These are phyloP conservation scores for Sarocladium strictum DNA, from an alignment of 2,329 filamentous ascomycete genomes.

Conservation along the genomic window DNA sequence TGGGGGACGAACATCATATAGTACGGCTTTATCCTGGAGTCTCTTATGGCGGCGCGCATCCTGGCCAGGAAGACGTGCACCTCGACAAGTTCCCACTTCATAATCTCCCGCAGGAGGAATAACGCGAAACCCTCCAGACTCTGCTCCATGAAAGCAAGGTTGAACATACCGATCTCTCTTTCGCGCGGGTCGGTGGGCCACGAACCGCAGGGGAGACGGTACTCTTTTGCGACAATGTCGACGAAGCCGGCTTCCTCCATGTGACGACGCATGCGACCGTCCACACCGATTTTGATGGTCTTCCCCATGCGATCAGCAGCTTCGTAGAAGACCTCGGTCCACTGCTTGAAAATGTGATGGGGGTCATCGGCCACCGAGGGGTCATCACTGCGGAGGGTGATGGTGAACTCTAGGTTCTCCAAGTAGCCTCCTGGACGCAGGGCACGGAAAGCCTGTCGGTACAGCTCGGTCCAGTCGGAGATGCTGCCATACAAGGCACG, in stretches of 20 bases:
- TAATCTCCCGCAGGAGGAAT: slow-evolving; percentile 21
- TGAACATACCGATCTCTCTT: slow-evolving; percentile 16
- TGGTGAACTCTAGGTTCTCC: slow-evolving; percentile 18
- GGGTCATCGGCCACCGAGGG: slow-evolving; percentile 14
- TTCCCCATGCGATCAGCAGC: slow-evolving; percentile 9
- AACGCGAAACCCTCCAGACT: slow-evolving; percentile 23
- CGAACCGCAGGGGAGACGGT: slow-evolving; percentile 13
- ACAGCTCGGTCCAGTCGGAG: background rate
- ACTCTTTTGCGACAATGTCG: slow-evolving; percentile 12
- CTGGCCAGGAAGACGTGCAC: slow-evolving; percentile 17
- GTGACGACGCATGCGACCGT: background rate
- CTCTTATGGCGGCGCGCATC: background rate
- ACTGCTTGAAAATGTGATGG: slow-evolving; percentile 15
- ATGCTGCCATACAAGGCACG: background rate
- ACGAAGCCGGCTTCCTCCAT: slow-evolving; percentile 21
- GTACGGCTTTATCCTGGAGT: background rate
- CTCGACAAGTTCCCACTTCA: slow-evolving; percentile 20
- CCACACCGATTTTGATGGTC: background rate
- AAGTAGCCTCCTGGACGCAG: slow-evolving; percentile 11
- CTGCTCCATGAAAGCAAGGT: slow-evolving; percentile 19
- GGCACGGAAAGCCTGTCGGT: slow-evolving; percentile 6
- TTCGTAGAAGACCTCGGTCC: background rate
- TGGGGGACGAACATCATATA: background rate
- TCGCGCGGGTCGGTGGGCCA: slow-evolving; percentile 14
- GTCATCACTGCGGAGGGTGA: slow-evolving; percentile 14